A percentile compares a stretch with the other conserved stretches of the same genome.
Conservation (phyloP, 1,139 yeast genomes). For the Debaryomycetaceae sp. region DNA sequence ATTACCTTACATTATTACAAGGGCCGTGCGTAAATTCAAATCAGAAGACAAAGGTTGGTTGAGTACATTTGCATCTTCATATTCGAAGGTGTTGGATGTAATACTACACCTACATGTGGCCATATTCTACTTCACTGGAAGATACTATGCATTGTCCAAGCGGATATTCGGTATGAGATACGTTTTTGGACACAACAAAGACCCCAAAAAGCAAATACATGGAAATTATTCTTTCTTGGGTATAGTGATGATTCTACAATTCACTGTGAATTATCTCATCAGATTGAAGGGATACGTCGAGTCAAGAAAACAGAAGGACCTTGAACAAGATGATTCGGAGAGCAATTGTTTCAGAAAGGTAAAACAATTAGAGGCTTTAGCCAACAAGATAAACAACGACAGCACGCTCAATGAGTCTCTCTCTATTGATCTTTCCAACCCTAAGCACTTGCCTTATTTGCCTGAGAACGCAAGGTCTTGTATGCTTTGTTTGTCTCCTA, state of each 20-base stretch:
- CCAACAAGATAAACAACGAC: conserved; percentile 11
- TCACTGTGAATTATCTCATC: conserved; percentile 44
- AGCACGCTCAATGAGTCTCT: conserved; percentile 6
- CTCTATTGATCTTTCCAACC: conserved; percentile 54
- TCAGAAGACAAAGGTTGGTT: conserved; percentile 18
- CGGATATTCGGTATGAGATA: conserved; percentile 78
- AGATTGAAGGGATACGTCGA: conserved; percentile 29
- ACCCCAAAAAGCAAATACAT: conserved; percentile 34
- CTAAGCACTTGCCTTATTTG: conserved; percentile 58
- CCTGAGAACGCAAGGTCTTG: conserved; percentile 72
- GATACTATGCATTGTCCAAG: conserved; percentile 74
- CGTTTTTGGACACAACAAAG: conserved; percentile 63
- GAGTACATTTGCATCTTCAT: conserved; percentile 27
- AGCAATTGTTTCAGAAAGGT: conserved; percentile 11
- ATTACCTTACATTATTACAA: conserved; percentile 50
- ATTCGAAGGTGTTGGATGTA: conserved; percentile 46
- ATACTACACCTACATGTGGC: conserved; percentile 71
- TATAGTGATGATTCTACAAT: conserved; percentile 59
- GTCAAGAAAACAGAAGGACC: conserved; percentile 10
- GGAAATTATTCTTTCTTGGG: conserved; percentile 83
- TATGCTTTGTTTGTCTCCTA: conserved; percentile 74
- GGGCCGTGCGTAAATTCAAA: conserved; percentile 24
- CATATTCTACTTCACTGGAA: conserved; percentile 74
- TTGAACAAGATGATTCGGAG: conserved; percentile 8
- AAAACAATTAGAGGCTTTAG: conserved; percentile 17